Percentiles rank a stretch among this genome's conserved stretches.
Conservation (phyloP, 768 basidiomycete species). For the Mycena vulgaris region DNA sequence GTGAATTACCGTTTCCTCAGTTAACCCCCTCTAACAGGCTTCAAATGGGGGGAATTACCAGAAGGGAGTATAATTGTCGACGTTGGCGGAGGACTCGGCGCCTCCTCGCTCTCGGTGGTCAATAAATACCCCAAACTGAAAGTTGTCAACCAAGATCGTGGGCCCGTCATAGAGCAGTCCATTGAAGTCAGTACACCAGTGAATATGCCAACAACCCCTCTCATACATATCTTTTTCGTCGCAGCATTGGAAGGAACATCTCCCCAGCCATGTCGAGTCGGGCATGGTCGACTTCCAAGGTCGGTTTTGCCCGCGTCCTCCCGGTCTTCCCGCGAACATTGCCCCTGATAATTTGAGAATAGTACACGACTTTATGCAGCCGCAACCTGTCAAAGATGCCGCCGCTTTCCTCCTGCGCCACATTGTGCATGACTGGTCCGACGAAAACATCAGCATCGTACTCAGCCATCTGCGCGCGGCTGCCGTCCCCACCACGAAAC, state of each 20-base stretch:
- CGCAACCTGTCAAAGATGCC: constrained; percentile 55
- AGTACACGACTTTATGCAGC: constrained; percentile 68
- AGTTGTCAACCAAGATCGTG: constrained; percentile 22
- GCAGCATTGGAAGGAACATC: constrained; percentile 12
- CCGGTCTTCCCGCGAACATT: no score
- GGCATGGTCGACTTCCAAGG: constrained; percentile 13
- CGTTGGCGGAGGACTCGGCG: constrained; percentile 29
- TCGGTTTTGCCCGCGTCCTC: no score
- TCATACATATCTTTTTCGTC: background rate
- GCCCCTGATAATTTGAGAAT: no score
- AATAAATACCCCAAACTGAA: background rate
- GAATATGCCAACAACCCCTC: background rate
- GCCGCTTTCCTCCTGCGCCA: constrained; percentile 64
- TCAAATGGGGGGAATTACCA: constrained; percentile 10
- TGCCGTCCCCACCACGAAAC: constrained; percentile 33
- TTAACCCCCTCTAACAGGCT: background rate
- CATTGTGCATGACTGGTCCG: constrained; percentile 70
- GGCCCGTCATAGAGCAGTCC: background rate
- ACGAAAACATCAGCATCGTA: constrained; percentile 55
- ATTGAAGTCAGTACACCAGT: constrained; percentile 6
- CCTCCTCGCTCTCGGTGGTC: background rate
- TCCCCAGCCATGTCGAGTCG: background rate
- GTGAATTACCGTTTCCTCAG: background rate
- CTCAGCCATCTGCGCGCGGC: constrained; percentile 60
- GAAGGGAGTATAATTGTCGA: constrained; percentile 14